phyloP scores from a whole-genome alignment of 352 stramenopile genomes.

The Phytophthora idaei region DNA sequence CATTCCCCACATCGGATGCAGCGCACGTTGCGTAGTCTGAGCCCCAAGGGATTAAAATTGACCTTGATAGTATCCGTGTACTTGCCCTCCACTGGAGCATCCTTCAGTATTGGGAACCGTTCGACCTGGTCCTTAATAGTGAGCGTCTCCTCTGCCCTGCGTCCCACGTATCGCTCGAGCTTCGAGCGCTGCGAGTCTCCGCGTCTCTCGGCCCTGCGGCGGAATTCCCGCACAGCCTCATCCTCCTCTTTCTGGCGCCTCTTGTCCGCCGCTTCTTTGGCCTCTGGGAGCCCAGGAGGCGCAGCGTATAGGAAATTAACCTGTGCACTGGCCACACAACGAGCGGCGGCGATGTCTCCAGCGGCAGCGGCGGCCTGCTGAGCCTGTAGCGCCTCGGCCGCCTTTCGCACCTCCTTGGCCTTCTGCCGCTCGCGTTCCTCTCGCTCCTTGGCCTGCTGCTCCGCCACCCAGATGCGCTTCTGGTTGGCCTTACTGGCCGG shows the following conservation, averaged over 20 bases:
- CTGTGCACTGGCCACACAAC: conserved; percentile 53
- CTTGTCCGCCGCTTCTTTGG: conserved; percentile 39
- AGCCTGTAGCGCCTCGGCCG: conserved; percentile 51
- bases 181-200: conserved; percentile 48
- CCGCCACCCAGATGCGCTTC: conserved; percentile 85
- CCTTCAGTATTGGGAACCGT: conserved; percentile 89
- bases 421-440: conserved; percentile 65
- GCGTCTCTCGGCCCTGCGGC: conserved; percentile 54
- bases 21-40: conserved; percentile 83
- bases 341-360: conserved; percentile 56
- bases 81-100: conserved; percentile 85
- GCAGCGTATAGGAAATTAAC: conserved; percentile 81
- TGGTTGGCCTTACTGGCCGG: conserved; percentile 83
- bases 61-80: conserved; percentile 85
- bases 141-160: conserved; percentile 66
- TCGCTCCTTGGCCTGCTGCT: conserved; percentile 65
- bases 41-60: conserved; percentile 88
- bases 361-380: conserved; percentile 62
- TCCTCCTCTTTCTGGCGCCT: conserved; percentile 50
- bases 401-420: conserved; percentile 71
- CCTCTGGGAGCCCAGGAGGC: conserved; percentile 62
- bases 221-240: conserved; percentile 73
- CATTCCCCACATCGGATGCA: conserved; percentile 85
- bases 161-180: conserved; percentile 78
- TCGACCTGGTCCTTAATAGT: conserved; percentile 88